Evolutionary conservation across 2,329 filamentous ascomycete species (phyloP), one percentile per base, ranked within the genome.

Genomic region (Epichloe amarillans): DNA sequence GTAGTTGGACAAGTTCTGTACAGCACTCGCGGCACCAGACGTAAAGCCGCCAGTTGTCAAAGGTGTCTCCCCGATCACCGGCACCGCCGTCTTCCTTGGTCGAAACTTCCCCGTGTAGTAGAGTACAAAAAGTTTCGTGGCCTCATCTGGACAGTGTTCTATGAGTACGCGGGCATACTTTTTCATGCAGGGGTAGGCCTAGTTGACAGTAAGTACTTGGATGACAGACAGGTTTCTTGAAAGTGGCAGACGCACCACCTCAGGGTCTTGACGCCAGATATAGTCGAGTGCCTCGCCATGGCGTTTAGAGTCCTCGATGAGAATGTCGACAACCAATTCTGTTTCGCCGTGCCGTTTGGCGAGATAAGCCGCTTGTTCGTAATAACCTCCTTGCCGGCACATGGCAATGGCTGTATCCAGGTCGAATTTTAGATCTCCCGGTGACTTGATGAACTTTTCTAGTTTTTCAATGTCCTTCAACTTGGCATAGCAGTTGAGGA

Each of bases 401-500:
- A 98, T 96, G 2, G 85, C 82, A 56, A 98, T 98, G 14, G 93
- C 93, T 1, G 93, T 98, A 58, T 98, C 93, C 3, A 97, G 75
- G 64, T 98, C 93, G 61, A 98, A 98, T 61, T 94, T 96, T 41
- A 96, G 77, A 59, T 96, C 90, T 2, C 87, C 89, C 0, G 91
- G 90, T 30, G 89, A 90, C 63, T 95, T 95, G 69, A 98, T 98
- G 58, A 98, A 98, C 23, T 86, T 85, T 62, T 98, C 91, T 6
- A 98, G 75, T 69, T 98, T 98, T 51, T 89, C 86, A 5, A 95
- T 91, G 63, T 98, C 93, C 66, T 98, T 98, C 15, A 97, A 72
- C 63, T 98, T 98, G 0, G 93, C 93, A 63, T 98, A 98, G 68
- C 93, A 98, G 64, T 98, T 98, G 42, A 98, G 72, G 0, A 98